Percentiles rank a stretch among this genome's conserved stretches.
These are phyloP conservation scores for Rosa persica DNA, from an alignment of 306 rosid species.

Conservation along the genomic window DNA sequence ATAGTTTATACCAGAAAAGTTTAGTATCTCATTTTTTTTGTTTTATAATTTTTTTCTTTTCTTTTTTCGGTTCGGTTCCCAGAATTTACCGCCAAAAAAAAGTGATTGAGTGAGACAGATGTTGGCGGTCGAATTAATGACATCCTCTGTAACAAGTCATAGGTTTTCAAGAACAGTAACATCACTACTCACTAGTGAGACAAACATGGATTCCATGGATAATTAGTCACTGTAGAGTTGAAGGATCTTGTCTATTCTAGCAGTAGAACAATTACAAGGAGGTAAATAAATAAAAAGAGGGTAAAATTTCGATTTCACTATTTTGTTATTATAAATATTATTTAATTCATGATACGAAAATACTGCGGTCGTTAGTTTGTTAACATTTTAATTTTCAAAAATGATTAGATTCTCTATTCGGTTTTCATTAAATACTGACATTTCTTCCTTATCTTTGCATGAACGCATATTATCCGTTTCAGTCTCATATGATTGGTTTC, in stretches of 20 bases:
- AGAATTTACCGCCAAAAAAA: slow-evolving; percentile 6
- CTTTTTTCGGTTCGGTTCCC: neutral
- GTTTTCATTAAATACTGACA: neutral
- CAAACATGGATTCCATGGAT: neutral
- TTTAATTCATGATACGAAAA: no score
- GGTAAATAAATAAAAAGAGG: neutral
- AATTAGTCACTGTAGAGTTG: neutral
- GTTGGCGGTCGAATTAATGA: slow-evolving; percentile 22
- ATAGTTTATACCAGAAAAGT: neutral
- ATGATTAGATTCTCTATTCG: neutral
- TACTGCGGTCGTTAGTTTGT: no score
- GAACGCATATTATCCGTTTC: neutral
- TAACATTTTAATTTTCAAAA: neutral
- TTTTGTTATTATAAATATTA: no score
- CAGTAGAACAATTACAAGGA: neutral
- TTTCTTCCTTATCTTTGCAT: neutral
- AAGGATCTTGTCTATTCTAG: neutral
- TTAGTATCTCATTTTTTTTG: neutral
- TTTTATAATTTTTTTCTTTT: neutral
- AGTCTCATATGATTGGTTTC: neutral
- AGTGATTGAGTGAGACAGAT: neutral
- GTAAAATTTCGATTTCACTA: neutral
- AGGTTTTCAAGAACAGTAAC: neutral
- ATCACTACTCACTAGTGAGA: neutral
- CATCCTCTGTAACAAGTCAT: neutral